Conservation (phyloP, 208 protist species). For the Phytomonas francai region DNA sequence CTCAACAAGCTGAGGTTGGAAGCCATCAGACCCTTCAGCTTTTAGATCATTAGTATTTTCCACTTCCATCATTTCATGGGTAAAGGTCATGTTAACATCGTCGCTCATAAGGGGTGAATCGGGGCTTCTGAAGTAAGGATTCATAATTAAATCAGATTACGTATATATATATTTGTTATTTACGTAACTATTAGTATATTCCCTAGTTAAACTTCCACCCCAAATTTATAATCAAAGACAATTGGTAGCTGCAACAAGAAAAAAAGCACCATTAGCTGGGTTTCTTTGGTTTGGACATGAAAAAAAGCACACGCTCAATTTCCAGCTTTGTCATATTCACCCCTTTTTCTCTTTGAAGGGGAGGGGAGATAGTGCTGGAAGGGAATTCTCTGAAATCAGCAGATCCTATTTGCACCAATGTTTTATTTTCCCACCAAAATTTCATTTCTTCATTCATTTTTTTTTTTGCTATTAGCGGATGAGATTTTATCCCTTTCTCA, state of each 20-base stretch:
- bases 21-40: conserved; percentile 13
- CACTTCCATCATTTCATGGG: background rate
- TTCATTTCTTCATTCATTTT: conserved; percentile 2
- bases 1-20: conserved; percentile 48
- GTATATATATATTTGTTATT: background rate
- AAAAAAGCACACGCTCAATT: background rate
- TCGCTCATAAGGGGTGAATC: background rate
- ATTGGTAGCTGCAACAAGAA: background rate
- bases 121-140: background rate
- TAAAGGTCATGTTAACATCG: background rate
- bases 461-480: background rate
- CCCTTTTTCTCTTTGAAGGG: background rate
- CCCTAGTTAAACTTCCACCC: background rate
- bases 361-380: background rate
- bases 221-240: background rate
- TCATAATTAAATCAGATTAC: conserved; percentile 5
- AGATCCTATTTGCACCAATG: background rate
- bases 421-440: conserved; percentile 1
- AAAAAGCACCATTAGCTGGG: background rate
- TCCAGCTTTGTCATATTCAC: background rate
- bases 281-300: background rate
- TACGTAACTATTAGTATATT: background rate
- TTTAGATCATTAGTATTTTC: background rate
- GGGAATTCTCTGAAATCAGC: background rate
- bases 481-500: background rate